Evolutionary conservation across 1,139 yeast genomes (phyloP).

Genomic region (Candida sojae): DNA sequence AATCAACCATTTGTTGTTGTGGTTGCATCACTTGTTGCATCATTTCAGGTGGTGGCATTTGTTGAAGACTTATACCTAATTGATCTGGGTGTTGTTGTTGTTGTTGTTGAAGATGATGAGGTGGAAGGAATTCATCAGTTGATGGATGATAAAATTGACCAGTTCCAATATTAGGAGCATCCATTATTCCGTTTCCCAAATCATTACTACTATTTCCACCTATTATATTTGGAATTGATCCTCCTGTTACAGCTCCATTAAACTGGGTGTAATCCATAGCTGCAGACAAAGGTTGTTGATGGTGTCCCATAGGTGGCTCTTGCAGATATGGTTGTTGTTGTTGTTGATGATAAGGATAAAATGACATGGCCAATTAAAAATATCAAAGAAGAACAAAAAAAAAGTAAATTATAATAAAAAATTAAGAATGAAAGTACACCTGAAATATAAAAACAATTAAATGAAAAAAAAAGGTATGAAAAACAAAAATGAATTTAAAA

Average conservation of each 20-base stretch:
- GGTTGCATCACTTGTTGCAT: neutral
- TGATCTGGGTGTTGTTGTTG: constrained; percentile 5
- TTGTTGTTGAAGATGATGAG: constrained; percentile 1
- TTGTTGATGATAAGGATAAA: constrained; percentile 3
- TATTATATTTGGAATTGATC: constrained; percentile 3
- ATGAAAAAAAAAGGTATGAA: neutral
- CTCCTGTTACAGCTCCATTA: neutral
- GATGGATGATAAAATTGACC: constrained; percentile 11
- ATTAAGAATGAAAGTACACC: too few relatives aligned
- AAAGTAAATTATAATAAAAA: too few relatives aligned
- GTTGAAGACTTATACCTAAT: neutral
- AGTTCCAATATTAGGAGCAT: constrained; percentile 13
- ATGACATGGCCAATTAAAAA: neutral
- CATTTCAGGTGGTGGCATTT: neutral
- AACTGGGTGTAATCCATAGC: neutral
- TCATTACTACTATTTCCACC: constrained; percentile 1
- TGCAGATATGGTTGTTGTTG: constrained; percentile 2
- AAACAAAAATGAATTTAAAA: neutral
- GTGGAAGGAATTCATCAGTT: constrained; percentile 2
- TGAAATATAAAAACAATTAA: neutral
- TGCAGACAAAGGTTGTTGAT: neutral
- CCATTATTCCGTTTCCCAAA: constrained; percentile 6
- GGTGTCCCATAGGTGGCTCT: neutral
- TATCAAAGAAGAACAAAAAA: neutral
- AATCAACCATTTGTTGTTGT: constrained; percentile 1